These are phyloP conservation scores for Thermoascus crustaceus DNA, from an alignment of 2,329 filamentous ascomycete species.

Conservation along the genomic window DNA sequence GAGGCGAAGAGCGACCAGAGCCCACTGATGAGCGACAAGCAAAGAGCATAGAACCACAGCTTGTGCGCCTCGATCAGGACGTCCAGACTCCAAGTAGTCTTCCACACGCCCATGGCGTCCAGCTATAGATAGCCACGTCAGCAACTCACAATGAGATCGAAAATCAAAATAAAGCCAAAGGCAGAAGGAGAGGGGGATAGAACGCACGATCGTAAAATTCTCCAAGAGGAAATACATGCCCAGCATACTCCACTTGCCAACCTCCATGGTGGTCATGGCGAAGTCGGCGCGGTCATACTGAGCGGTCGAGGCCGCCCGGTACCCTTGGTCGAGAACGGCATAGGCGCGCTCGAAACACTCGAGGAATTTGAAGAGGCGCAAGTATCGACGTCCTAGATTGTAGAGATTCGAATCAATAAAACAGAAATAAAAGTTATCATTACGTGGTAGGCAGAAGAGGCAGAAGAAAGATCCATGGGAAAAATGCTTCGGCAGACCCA, in stretches of 20 bases:
- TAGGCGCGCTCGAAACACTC: conserved; percentile 50
- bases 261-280: conserved; percentile 42
- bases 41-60: conserved; percentile 61
- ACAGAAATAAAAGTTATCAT: conserved; percentile 1
- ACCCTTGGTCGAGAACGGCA: conserved; percentile 29
- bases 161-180: too few species aligned
- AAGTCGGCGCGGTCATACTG: conserved; percentile 14
- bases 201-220: conserved; percentile 52
- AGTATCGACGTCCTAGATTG: conserved; percentile 49
- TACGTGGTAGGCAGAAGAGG: not conserved
- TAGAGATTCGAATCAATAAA: too few species aligned
- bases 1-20: conserved; percentile 21
- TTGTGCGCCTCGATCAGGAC: conserved; percentile 55
- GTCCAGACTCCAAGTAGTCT: conserved; percentile 33
- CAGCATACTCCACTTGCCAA: conserved; percentile 51
- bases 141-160: too few species aligned
- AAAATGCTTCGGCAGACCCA: too few species aligned
- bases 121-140: conserved; percentile 21
- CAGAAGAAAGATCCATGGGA: not conserved
- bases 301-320: too few species aligned
- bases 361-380: conserved; percentile 62
- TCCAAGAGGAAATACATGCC: conserved; percentile 63
- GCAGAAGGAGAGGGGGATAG: conserved; percentile 6
- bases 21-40: conserved; percentile 39
- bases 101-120: conserved; percentile 46